Percentiles rank a stretch among this genome's conserved stretches.
These are phyloP conservation scores for Hansenula sp. DNA, from an alignment of 1,139 yeast genomes.

Conservation along the genomic window DNA sequence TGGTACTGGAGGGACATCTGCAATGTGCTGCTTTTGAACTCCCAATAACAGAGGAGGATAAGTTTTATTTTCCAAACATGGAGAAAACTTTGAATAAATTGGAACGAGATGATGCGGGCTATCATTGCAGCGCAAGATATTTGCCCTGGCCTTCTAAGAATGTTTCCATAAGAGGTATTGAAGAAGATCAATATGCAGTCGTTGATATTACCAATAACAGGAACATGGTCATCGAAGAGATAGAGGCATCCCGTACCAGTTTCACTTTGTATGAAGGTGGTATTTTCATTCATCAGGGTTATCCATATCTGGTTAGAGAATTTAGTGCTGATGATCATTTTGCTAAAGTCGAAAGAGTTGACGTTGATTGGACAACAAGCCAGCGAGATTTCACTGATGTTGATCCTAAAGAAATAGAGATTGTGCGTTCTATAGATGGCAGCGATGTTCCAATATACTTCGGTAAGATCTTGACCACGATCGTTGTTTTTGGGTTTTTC, in stretches of 20 bases:
- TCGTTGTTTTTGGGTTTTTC: conserved; percentile 87
- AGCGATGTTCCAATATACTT: conserved; percentile 68
- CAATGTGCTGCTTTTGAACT: conserved; percentile 94
- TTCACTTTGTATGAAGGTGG: conserved; percentile 96
- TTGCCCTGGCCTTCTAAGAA: conserved; percentile 77
- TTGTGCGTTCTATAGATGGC: conserved; percentile 46
- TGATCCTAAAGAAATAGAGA: conserved; percentile 76
- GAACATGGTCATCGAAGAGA: conserved; percentile 77
- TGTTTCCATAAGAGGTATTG: conserved; percentile 79
- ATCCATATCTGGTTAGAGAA: conserved; percentile 80
- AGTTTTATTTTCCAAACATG: conserved; percentile 44
- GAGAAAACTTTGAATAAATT: conserved; percentile 35
- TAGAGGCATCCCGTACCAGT: conserved; percentile 86
- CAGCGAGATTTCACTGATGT: conserved; percentile 92
- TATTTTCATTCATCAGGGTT: conserved; percentile 89
- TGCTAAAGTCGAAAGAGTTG: conserved; percentile 83
- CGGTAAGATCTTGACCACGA: conserved; percentile 71
- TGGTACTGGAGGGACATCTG: conserved; percentile 73
- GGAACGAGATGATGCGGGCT: conserved; percentile 45
- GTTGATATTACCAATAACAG: conserved; percentile 79
- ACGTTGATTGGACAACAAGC: conserved; percentile 89
- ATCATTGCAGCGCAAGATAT: conserved; percentile 58
- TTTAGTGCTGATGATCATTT: conserved; percentile 69
- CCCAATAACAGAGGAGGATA: conserved; percentile 57
- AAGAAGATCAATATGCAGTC: conserved; percentile 77